Conservation (phyloP, 2,329 filamentous ascomycete species). For the Fusarium xylarioides region DNA sequence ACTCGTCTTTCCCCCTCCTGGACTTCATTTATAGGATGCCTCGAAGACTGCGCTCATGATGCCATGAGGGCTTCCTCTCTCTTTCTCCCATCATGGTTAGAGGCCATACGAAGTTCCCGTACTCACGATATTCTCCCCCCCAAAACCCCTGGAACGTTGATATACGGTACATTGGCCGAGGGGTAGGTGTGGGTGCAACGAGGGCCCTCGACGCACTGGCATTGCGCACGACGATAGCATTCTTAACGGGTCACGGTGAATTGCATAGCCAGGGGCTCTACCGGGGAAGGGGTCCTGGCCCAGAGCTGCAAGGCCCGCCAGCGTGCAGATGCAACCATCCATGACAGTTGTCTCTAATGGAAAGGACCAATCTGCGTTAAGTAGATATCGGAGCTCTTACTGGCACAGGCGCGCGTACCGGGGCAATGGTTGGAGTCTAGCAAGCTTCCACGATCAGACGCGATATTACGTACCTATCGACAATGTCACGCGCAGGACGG, state of each 20-base stretch:
- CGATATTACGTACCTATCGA: constrained; percentile 35
- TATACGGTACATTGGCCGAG: constrained; percentile 37
- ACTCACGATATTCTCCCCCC: not conserved
- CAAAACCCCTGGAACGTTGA: constrained; percentile 36
- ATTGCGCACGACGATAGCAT: constrained; percentile 24
- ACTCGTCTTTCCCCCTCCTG: not conserved
- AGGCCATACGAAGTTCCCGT: constrained; percentile 11
- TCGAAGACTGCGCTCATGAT: not conserved
- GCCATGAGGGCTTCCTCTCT: not conserved
- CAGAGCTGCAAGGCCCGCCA: constrained; percentile 41
- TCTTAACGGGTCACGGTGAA: constrained; percentile 35
- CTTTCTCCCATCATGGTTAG: not conserved
- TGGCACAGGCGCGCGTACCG: constrained; percentile 41
- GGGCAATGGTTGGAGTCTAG: constrained; percentile 37
- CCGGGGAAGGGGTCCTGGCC: constrained; percentile 36
- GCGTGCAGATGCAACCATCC: constrained; percentile 38
- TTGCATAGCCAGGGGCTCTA: constrained; percentile 33
- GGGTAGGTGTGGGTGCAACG: constrained; percentile 33
- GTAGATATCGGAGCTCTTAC: constrained; percentile 34
- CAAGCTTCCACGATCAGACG: constrained; percentile 35
- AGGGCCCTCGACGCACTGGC: constrained; percentile 8
- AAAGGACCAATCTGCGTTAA: constrained; percentile 34
- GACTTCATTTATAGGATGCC: not conserved
- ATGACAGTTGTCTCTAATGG: constrained; percentile 37
- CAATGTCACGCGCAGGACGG: constrained; percentile 34